Evolutionary conservation across 495 filamentous ascomycete species (phyloP).

Genomic region (Xylaria nigripes): DNA sequence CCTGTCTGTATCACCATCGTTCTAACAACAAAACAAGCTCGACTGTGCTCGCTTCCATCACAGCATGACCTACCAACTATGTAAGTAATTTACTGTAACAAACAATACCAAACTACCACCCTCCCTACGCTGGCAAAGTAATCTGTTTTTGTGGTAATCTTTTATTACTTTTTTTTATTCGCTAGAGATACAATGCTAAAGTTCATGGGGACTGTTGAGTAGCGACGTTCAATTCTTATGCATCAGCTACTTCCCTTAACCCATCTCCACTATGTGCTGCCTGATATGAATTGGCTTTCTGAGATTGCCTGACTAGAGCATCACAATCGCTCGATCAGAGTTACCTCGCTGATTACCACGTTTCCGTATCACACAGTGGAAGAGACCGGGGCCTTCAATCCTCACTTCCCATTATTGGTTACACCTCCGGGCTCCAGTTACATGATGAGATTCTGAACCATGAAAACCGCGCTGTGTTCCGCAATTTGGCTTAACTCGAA

Average conservation of each 20-base stretch:
- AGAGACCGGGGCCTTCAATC: neutral
- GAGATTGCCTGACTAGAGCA: neutral
- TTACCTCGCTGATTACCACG: constrained; percentile 2
- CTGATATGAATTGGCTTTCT: neutral
- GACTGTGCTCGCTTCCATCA: too few relatives aligned
- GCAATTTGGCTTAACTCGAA: neutral
- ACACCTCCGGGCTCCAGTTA: constrained; percentile 5
- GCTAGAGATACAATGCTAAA: constrained; percentile 10
- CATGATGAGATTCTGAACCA: constrained; percentile 1
- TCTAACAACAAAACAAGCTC: too few relatives aligned
- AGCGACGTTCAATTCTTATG: constrained; percentile 1
- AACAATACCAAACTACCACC: neutral
- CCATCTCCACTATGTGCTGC: constrained; percentile 8
- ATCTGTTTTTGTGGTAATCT: neutral
- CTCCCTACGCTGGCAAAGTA: neutral
- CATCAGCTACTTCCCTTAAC: constrained; percentile 7
- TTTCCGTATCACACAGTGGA: constrained; percentile 8
- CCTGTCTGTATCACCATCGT: too few relatives aligned
- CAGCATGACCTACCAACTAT: too few relatives aligned
- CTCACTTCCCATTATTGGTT: constrained; percentile 5
- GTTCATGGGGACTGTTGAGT: neutral
- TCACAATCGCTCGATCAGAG: constrained; percentile 2
- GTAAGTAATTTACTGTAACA: too few relatives aligned
- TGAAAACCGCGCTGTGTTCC: neutral
- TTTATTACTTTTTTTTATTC: constrained; percentile 2